Base-by-base conservation (phyloP, 1,284 basidiomycete species). In the Ceratorhiza oryzae-sativae region DNA sequence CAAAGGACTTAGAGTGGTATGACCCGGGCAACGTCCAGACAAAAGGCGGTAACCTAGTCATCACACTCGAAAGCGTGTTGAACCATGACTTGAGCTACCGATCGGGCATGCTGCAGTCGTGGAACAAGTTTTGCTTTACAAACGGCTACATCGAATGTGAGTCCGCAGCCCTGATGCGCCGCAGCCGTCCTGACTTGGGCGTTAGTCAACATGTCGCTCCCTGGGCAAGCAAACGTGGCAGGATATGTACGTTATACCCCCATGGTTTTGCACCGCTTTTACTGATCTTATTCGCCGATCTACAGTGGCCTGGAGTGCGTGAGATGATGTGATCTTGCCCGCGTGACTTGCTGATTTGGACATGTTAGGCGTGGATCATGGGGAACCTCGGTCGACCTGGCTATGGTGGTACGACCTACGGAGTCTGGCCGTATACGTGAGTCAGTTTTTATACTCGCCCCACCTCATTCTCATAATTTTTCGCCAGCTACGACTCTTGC, bases 71-170 rank as follows among this genome's bases (percentile, higher is more conserved):
- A 68, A 77, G 82, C 46, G 72, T 75, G 4, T 45, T 62, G 3
- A 79, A 76, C 18, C 80, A 84, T 74, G 78, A 79, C 15, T 73
- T 83, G 41, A 79, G 81, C 67, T 82, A 80, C 61, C 77, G 78
- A 23, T 81, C 81, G 6, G 83, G 80, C 2, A 80, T 83, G 80
- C 77, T 84, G 58, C 79, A 79, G 56, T 81, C 79, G 3, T 85
- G 83, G 84, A 84, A 84, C 77, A 80, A 82, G 75, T 81, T 86
- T 72, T 86, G 85, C 77, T 88, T 86, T 76, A 85, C 84, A 0
- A 82, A 81, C 1, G 86, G 85, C 3, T 83, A 84, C 73, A 78
- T 86, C 65, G 83, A 84, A 75, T 79, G 77, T 77, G 46, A 23
- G 67, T 60, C 3, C 55, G 53, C 30, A 46, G 51, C 18, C 30